phyloP scores from a whole-genome alignment of 2,329 filamentous ascomycete species.

The Stachybotrys echinatus region DNA sequence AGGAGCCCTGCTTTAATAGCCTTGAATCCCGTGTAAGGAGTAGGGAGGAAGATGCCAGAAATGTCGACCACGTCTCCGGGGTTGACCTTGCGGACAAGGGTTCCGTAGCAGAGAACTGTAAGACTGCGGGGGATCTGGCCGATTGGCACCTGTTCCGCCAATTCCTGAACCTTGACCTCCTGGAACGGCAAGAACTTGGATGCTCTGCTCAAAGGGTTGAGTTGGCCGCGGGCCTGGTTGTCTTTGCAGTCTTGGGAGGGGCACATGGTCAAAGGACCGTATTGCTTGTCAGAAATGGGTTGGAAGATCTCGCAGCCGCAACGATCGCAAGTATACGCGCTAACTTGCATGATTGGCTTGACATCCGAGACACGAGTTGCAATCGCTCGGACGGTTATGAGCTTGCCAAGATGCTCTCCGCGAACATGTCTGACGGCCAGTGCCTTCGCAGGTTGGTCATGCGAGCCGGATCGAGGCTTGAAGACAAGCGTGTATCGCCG shows the following conservation, averaged over 20 bases:
- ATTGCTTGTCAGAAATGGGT: slow-evolving; percentile 86
- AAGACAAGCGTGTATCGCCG: slow-evolving; percentile 94
- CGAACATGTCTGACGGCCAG: slow-evolving; percentile 91
- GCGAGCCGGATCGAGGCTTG: slow-evolving; percentile 76
- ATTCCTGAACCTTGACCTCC: slow-evolving; percentile 96
- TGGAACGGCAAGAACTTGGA: slow-evolving; percentile 98
- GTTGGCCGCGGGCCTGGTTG: slow-evolving; percentile 89
- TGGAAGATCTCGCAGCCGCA: slow-evolving; percentile 98
- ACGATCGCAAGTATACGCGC: slow-evolving; percentile 94
- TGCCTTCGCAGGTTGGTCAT: slow-evolving; percentile 56
- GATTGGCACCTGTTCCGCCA: slow-evolving; percentile 98
- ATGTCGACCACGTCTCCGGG: slow-evolving; percentile 93
- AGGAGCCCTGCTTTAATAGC: slow-evolving; percentile 94
- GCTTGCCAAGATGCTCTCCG: slow-evolving; percentile 84
- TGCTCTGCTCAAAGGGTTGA: slow-evolving; percentile 90
- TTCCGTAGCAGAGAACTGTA: slow-evolving; percentile 85
- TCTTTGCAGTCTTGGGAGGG: slow-evolving; percentile 83
- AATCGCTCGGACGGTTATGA: slow-evolving; percentile 93
- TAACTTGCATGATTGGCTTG: slow-evolving; percentile 95
- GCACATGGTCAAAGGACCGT: slow-evolving; percentile 79
- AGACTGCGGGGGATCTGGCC: slow-evolving; percentile 92
- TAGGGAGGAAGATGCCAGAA: slow-evolving; percentile 92
- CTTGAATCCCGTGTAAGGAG: slow-evolving; percentile 97
- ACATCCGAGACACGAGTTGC: slow-evolving; percentile 94
- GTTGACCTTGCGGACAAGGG: slow-evolving; percentile 78